phyloP scores from a whole-genome alignment of 2,329 filamentous ascomycete genomes.

The Pseudogymnoascus sp. region DNA sequence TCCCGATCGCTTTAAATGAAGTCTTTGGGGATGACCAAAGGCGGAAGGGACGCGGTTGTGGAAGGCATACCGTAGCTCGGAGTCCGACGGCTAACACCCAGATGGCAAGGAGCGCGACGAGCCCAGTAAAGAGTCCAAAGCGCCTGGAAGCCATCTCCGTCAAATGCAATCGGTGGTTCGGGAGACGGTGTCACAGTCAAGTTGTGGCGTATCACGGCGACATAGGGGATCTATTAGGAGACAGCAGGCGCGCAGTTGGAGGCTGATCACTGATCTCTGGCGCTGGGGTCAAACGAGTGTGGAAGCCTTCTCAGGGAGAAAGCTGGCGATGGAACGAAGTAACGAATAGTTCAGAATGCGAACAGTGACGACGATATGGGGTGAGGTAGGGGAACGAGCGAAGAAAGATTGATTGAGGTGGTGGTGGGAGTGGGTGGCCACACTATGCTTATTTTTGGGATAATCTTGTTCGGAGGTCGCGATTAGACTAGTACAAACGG shows the following conservation, averaged over 20 bases:
- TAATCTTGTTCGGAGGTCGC: conserved; percentile 2
- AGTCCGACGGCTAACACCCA: neutral
- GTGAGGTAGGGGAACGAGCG: neutral
- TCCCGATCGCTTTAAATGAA: neutral
- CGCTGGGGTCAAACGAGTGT: conserved; percentile 2
- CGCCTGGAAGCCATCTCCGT: conserved; percentile 4
- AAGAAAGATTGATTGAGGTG: conserved; percentile 1
- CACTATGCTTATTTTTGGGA: neutral
- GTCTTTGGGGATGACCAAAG: neutral
- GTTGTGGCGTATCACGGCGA: conserved; percentile 6
- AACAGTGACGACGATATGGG: neutral
- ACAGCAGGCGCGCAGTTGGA: neutral
- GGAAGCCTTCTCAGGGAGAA: neutral
- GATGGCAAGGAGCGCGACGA: neutral
- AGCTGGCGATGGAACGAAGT: neutral
- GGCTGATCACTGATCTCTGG: neutral
- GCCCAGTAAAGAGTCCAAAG: conserved; percentile 4
- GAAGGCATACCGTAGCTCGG: neutral
- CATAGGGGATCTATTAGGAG: conserved; percentile 6
- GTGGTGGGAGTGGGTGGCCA: conserved; percentile 2
- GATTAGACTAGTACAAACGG: conserved; percentile 4
- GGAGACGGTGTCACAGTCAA: conserved; percentile 3
- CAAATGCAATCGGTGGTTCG: conserved; percentile 4
- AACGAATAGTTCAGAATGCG: neutral
- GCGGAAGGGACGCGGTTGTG: neutral